Evolutionary conservation across 176 grass and related monocot genomes (phyloP).

Genomic region (Canna indica): DNA sequence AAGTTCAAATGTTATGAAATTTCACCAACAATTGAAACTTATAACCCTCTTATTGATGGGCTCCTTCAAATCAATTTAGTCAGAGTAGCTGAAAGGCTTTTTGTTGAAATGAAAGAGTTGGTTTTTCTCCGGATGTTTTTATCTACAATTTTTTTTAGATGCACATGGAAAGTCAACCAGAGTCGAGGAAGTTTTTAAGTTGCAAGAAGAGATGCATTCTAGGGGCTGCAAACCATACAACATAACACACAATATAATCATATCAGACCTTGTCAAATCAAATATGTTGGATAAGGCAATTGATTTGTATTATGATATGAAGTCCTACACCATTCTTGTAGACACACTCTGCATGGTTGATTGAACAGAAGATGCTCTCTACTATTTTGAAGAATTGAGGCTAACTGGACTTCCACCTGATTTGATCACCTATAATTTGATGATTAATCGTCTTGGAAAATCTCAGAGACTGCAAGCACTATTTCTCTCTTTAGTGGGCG

Average conservation of each 20-base stretch:
- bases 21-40: constrained; percentile 41
- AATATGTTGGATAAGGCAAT: constrained; percentile 57
- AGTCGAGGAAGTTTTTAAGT: no score
- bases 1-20: constrained; percentile 52
- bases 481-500: constrained; percentile 45
- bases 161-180: no score
- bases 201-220: no score
- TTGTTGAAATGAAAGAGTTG: constrained; percentile 59
- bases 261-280: no score
- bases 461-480: constrained; percentile 51
- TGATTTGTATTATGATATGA: constrained; percentile 63
- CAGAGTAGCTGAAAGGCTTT: constrained; percentile 44
- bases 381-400: no score
- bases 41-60: constrained; percentile 79
- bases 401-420: constrained; percentile 62
- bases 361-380: constrained; percentile 44
- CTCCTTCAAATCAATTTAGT: constrained; percentile 39
- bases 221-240: no score
- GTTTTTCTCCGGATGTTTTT: constrained; percentile 59
- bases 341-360: constrained; percentile 45
- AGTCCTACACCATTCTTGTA: constrained; percentile 69
- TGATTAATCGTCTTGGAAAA: constrained; percentile 74
- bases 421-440: constrained; percentile 76
- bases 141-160: constrained; percentile 75
- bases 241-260: no score